Base-by-base conservation (phyloP, 164 flowering plant genomes). In the Berberis thunbergii region DNA sequence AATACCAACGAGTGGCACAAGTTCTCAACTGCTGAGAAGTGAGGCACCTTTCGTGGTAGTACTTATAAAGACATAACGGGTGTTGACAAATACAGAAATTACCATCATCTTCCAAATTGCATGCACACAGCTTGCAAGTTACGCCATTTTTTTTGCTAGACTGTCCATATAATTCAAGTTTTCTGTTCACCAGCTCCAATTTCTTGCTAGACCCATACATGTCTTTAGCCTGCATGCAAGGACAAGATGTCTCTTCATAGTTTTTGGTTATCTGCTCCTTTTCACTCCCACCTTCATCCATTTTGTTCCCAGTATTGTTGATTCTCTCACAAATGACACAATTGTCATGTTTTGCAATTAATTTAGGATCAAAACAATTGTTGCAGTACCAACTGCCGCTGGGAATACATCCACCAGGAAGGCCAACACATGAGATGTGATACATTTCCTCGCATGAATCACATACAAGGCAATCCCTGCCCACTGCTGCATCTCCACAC, bases 371-470 rank as follows among this genome's bases (percentile, higher is more conserved):
- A 38, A 67, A 73, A 79, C 98, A 90, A 49, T 61, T 70, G 38
- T 72, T 69, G 77, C 97, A 90, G 60, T 81, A 88, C 94, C 97
- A 87, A 69, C 78, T 84, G 64, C 65, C 77, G 0, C 62, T 65
- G 11, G 91, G 86, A 67, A 83, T 81, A 72, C 76, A 83, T 66
- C 73, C 73, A 42, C 83, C 72, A 49, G 83, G 78, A 45, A 96
- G 88, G 63, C 83, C 67, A 58, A 84, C 79, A 63, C 97, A 88
- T 63, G 82, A 74, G 57, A 88, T 65, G 62, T 93, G 98, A 76
- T 81, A 83, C 73, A 83, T 79, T 43, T 80, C 88, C 70, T 88
- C 89, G 73, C 99, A 94, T 26, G 86, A 76, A 76, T 91, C 89
- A 75, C 97, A 90, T 7, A 88, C 81, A n/a, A 89, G 76, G 73